These are phyloP conservation scores for Mycosphaerella arachidis DNA, from an alignment of 2,329 filamentous ascomycete genomes.

Conservation along the genomic window DNA sequence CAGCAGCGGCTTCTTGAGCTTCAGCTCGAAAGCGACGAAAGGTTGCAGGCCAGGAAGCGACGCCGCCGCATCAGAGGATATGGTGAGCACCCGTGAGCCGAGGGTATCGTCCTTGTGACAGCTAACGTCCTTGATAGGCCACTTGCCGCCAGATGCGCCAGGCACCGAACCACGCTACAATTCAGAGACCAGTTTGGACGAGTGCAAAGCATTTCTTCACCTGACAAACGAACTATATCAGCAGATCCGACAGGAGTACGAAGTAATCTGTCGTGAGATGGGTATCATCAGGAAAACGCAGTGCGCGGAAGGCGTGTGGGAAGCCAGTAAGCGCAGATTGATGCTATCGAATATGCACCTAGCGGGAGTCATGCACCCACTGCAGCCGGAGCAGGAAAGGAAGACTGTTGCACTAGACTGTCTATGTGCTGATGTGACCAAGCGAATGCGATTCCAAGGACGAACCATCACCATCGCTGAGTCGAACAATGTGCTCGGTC, in stretches of 20 bases:
- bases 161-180: slow-evolving; percentile 66
- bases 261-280: slow-evolving; percentile 63
- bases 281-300: slow-evolving; percentile 71
- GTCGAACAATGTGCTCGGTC: slow-evolving; percentile 65
- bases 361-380: slow-evolving; percentile 53
- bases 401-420: slow-evolving; percentile 70
- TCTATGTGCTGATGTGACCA: slow-evolving; percentile 77
- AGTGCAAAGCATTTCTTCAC: slow-evolving; percentile 65
- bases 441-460: slow-evolving; percentile 64
- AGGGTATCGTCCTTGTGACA: not conserved
- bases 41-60: slow-evolving; percentile 61
- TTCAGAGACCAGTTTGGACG: slow-evolving; percentile 76
- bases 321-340: slow-evolving; percentile 63
- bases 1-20: slow-evolving; percentile 23
- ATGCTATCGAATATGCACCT: slow-evolving; percentile 62
- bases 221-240: slow-evolving; percentile 62
- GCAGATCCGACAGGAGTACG: slow-evolving; percentile 62
- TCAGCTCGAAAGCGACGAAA: slow-evolving; percentile 52
- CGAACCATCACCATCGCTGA: slow-evolving; percentile 67
- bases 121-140: slow-evolving; percentile 33
- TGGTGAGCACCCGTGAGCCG: slow-evolving; percentile 32
- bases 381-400: slow-evolving; percentile 55
- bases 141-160: slow-evolving; percentile 62
- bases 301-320: slow-evolving; percentile 69
- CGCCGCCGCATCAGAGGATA: slow-evolving; percentile 65